Evolutionary conservation across 331 rosid species (phyloP).

Genomic region (Pyracantha coccinea): DNA sequence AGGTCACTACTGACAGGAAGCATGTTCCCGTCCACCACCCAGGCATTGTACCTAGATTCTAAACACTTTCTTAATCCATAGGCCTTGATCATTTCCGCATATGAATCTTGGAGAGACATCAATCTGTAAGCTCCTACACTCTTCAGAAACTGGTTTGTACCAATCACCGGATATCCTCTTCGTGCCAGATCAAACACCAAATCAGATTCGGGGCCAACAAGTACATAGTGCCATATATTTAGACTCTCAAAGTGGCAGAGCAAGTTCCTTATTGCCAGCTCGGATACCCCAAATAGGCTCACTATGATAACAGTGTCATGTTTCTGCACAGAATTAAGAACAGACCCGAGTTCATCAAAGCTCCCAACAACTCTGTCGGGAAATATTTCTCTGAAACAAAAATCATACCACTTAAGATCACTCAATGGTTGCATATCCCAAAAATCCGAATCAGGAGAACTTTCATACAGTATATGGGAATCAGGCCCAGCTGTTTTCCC

Average conservation of each 20-base stretch:
- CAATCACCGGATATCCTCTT: constrained; percentile 55
- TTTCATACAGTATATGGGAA: constrained; percentile 58
- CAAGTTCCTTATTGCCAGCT: constrained; percentile 42
- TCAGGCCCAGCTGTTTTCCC: constrained; percentile 97
- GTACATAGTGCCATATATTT: constrained; percentile 44
- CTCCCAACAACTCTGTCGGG: constrained; percentile 44
- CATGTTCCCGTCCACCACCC: constrained; percentile 53
- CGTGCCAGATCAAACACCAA: constrained; percentile 60
- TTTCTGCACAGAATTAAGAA: constrained; percentile 44
- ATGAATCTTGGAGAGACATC: constrained; percentile 24
- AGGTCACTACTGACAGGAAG: constrained; percentile 38
- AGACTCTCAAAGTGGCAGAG: constrained; percentile 76
- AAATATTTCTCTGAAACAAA: constrained; percentile 81
- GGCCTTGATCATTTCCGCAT: constrained; percentile 30
- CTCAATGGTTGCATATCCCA: constrained; percentile 59
- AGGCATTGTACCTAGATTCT: constrained; percentile 38
- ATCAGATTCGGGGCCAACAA: constrained; percentile 50
- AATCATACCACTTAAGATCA: constrained; percentile 77
- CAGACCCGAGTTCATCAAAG: constrained; percentile 48
- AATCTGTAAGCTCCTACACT: constrained; percentile 32
- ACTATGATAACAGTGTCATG: constrained; percentile 37
- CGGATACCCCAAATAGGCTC: constrained; percentile 45
- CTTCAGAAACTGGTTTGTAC: constrained; percentile 39
- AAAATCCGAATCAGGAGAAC: constrained; percentile 47
- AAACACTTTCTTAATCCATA: constrained; percentile 42